Percentiles rank a stretch among this genome's conserved stretches.
These are phyloP conservation scores for Astragalus glycyphyllos DNA, from an alignment of 306 rosid genomes.

Conservation along the genomic window DNA sequence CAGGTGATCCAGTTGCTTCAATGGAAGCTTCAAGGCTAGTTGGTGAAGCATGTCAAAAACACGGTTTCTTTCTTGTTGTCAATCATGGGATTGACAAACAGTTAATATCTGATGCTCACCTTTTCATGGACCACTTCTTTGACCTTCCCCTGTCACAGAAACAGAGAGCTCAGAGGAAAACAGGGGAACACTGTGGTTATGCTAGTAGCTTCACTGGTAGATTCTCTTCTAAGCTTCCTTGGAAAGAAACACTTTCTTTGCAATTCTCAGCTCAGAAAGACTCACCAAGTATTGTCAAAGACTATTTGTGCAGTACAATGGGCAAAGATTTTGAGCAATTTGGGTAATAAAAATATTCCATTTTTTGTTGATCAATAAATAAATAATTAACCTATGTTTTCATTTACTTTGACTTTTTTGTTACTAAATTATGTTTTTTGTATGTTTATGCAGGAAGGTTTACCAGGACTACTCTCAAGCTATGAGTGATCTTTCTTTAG, in stretches of 20 bases:
- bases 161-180: slow-evolving; percentile 83
- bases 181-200: slow-evolving; percentile 95
- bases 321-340: slow-evolving; percentile 67
- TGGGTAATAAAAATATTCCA: slow-evolving; percentile 57
- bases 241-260: slow-evolving; percentile 95
- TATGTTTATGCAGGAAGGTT: slow-evolving; percentile 56
- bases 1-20: slow-evolving; percentile 61
- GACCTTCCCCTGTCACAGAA: slow-evolving; percentile 72
- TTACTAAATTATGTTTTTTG: background rate
- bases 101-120: slow-evolving; percentile 69
- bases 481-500: slow-evolving; percentile 82
- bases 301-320: slow-evolving; percentile 59
- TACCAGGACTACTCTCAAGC: slow-evolving; percentile 81
- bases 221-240: slow-evolving; percentile 89
- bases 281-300: slow-evolving; percentile 51
- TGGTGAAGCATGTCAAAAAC: slow-evolving; percentile 80
- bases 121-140: slow-evolving; percentile 74
- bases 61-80: slow-evolving; percentile 84
- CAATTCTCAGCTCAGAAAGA: slow-evolving; percentile 49
- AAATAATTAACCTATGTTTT: background rate
- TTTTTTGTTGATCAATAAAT: background rate
- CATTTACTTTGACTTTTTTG: background rate
- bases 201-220: slow-evolving; percentile 97
- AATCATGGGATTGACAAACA: slow-evolving; percentile 76
- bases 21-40: slow-evolving; percentile 65